Evolutionary conservation across 2,329 filamentous ascomycete species (phyloP).

Genomic region (Pestalotiopsis sp.): DNA sequence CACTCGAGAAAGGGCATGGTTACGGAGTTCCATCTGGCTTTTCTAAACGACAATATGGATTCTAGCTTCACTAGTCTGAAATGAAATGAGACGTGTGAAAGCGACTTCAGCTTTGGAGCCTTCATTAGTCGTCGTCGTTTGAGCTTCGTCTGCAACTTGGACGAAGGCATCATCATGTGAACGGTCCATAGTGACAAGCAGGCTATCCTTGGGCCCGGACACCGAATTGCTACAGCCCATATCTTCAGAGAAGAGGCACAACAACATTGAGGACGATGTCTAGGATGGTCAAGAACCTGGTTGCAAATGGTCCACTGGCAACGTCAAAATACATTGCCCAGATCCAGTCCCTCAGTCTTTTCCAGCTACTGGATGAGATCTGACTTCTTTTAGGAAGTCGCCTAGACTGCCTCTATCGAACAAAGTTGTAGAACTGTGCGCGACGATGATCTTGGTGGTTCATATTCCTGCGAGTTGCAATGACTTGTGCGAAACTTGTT

Average conservation of each 20-base stretch:
- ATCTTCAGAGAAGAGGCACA: neutral
- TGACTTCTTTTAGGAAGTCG: no score
- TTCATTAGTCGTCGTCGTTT: neutral
- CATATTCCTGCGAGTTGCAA: no score
- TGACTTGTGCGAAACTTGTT: neutral
- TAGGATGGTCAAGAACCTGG: no score
- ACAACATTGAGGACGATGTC: no score
- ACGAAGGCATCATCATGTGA: neutral
- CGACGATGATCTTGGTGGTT: no score
- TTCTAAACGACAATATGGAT: constrained; percentile 16
- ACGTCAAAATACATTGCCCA: no score
- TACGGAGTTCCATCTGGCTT: constrained; percentile 20
- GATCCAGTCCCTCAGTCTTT: no score
- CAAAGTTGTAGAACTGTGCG: no score
- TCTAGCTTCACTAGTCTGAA: constrained; percentile 18
- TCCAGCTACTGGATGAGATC: no score
- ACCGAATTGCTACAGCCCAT: neutral
- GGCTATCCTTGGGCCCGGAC: neutral
- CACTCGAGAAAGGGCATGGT: constrained; percentile 18
- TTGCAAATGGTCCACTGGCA: no score
- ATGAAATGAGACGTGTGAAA: constrained; percentile 14
- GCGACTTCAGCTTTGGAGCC: neutral
- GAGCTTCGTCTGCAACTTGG: no score
- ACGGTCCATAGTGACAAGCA: neutral
- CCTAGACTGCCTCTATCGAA: no score